Base-by-base conservation (phyloP, 2,329 filamentous ascomycete species). In the Cladosporium sp. region DNA sequence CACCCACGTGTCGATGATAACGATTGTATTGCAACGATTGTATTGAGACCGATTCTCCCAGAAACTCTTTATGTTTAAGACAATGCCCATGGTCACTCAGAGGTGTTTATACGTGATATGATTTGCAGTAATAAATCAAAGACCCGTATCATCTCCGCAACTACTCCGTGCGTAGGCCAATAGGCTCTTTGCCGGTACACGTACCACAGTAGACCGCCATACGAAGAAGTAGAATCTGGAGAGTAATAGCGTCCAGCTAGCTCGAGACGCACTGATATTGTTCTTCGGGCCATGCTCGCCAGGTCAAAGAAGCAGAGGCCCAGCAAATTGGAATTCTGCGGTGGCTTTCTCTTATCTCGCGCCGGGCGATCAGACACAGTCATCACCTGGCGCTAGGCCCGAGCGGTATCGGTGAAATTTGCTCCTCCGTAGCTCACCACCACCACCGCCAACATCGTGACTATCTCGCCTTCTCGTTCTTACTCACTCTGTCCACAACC, bases 381-480 rank as follows among this genome's bases (percentile, higher is more conserved):
- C 45, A 48, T 48, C 42, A 25, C 20, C n/a, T 22, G 22, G 42
- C 42, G 42, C 42, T 45, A 45, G 17, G 42, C 42, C 42, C 15
- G 42, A 45, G 45, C 45, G 45, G 45, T 48, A 48, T 48, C 45
- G 45, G 45, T 48, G 45, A 48, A 48, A 48, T 48, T 48, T 48
- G 45, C 45, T 48, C 45, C 45, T 48, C 45, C 45, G 28, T n/a
- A 48, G 45, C 45, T 48, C 17, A 28, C 45, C 28, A 45, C 25
- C 25, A 48, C 25, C 28, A 35, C n/a, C 45, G 13, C 45, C 19
- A n/a, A n/a, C n/a, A 34, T 35, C 25, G 28, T 35, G 24, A 35
- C 45, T 48, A 32, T 22, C 45, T 34, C 28, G 28, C 34, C 19
- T 17, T 35, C 17, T 32, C 12, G 28, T 10, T 12, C 17, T 48